phyloP scores from a whole-genome alignment of 768 basidiomycete species.

The Podaxis mareebaensis region DNA sequence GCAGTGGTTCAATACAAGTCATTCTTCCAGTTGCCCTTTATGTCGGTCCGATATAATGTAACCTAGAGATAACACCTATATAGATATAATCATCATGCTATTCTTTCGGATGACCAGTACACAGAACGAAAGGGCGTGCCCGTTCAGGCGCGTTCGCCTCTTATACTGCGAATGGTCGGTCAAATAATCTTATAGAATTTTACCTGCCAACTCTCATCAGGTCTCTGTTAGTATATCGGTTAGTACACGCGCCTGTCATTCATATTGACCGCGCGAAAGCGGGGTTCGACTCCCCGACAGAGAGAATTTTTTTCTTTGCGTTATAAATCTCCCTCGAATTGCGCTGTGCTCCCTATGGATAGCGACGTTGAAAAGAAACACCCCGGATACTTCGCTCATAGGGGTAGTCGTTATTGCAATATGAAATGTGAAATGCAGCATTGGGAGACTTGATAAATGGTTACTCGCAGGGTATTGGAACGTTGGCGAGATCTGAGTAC shows the following conservation, averaged over 20 bases:
- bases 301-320: constrained; percentile 2
- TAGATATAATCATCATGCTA: background rate
- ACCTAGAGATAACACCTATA: background rate
- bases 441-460: no score
- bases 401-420: no score
- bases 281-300: constrained; percentile 24
- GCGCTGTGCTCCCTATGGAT: background rate
- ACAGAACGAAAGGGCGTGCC: no score
- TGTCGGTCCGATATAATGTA: constrained; percentile 84
- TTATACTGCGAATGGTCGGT: no score
- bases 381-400: no score
- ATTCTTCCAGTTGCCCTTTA: constrained; percentile 88
- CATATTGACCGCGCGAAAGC: constrained; percentile 20
- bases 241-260: constrained; percentile 13
- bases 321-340: background rate
- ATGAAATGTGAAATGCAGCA: no score
- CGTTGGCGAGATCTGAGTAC: no score
- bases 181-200: no score
- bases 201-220: background rate
- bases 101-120: no score
- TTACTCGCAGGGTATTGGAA: no score
- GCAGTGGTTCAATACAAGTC: constrained; percentile 88
- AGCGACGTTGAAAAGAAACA: no score
- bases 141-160: no score
- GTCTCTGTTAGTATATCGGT: constrained; percentile 16